Evolutionary conservation across 768 basidiomycete species (phyloP).

Genomic region (Termitomyces eurrhizus): DNA sequence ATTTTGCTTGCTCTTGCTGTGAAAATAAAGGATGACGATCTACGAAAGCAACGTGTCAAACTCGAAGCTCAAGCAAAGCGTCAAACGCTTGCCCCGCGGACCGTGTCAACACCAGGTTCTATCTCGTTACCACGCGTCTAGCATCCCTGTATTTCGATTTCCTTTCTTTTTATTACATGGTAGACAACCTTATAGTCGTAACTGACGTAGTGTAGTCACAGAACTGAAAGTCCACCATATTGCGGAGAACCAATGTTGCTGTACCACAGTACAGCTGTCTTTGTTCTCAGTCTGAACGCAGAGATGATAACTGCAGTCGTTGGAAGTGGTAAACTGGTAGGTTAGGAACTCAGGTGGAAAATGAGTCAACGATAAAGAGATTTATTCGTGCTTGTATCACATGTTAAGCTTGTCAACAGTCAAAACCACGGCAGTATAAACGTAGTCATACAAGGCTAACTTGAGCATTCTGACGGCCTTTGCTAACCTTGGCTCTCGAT

Average conservation of each 20-base stretch:
- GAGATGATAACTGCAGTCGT: not conserved
- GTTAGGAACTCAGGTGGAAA: not conserved
- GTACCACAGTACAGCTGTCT: not conserved
- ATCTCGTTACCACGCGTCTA: slow-evolving; percentile 21
- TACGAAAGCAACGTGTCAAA: slow-evolving; percentile 71
- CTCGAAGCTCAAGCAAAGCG: slow-evolving; percentile 72
- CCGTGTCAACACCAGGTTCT: slow-evolving; percentile 20
- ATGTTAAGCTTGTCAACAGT: not conserved
- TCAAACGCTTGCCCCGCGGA: slow-evolving; percentile 41
- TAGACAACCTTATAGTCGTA: not conserved
- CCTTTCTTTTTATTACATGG: not conserved
- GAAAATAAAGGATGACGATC: slow-evolving; percentile 76
- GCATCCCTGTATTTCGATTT: not conserved
- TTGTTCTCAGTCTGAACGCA: not conserved
- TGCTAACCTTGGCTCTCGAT: slow-evolving; percentile 51
- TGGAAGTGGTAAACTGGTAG: not conserved
- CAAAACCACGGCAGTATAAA: not conserved
- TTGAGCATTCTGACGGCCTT: not conserved
- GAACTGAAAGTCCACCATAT: not conserved
- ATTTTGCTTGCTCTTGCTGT: slow-evolving; percentile 57
- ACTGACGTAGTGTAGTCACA: not conserved
- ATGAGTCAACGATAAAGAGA: not conserved
- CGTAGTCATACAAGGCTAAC: not conserved
- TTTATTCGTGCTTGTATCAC: not conserved
- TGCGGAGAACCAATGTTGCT: not conserved